Evolutionary conservation across 306 rosid species (phyloP).

Genomic region (Amphicarpaea edgeworthii): DNA sequence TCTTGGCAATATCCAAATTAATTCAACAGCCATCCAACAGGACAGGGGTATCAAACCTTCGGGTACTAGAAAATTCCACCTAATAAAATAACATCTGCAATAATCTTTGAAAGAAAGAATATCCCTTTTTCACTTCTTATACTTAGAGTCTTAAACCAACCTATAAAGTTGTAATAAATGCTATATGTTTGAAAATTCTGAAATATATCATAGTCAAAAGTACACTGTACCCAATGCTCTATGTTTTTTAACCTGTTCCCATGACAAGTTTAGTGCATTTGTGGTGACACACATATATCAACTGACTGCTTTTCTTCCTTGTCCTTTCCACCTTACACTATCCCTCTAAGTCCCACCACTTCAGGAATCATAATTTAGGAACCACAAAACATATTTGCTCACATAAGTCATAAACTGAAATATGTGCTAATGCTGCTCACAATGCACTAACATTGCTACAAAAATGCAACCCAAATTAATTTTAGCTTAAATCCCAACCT

Average conservation of each 20-base stretch:
- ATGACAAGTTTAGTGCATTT: too few relatives aligned
- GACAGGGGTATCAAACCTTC: neutral
- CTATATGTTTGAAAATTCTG: neutral
- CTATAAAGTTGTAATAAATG: neutral
- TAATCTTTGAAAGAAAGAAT: neutral
- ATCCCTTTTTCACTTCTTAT: neutral
- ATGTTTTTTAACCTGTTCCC: too few relatives aligned
- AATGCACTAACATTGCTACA: neutral
- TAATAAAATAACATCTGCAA: neutral
- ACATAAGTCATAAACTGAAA: neutral
- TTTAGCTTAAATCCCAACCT: neutral
- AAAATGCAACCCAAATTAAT: neutral
- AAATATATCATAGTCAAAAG: neutral
- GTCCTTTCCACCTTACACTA: too few relatives aligned
- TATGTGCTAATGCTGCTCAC: neutral
- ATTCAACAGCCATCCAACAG: neutral
- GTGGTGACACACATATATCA: too few relatives aligned
- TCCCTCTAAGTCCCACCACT: too few relatives aligned
- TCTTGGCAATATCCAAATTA: neutral
- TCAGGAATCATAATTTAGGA: neutral
- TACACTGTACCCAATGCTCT: neutral
- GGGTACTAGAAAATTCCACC: neutral
- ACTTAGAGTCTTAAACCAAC: neutral
- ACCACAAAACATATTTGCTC: neutral
- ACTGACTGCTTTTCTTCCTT: too few relatives aligned